A percentile compares a stretch with the other conserved stretches of the same genome.
These are phyloP conservation scores for Primulina tabacum DNA, from an alignment of 257 asterid genomes.

Conservation along the genomic window DNA sequence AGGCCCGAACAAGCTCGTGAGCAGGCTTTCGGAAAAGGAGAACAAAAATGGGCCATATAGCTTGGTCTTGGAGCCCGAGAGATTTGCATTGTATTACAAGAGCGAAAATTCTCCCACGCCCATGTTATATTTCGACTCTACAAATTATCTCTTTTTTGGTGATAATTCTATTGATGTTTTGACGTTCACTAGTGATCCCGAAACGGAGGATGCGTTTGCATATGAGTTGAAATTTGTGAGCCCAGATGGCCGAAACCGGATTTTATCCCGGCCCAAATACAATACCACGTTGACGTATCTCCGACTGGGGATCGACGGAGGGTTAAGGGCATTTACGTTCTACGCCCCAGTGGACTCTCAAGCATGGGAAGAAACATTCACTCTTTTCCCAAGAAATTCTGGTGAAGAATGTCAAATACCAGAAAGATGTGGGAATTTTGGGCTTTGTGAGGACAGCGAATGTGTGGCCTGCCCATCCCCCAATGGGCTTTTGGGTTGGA, in stretches of 20 bases:
- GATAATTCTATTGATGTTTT: neutral
- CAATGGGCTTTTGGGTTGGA: constrained; percentile 42
- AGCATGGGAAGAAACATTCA: constrained; percentile 34
- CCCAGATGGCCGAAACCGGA: neutral
- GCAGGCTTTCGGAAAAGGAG: constrained; percentile 21
- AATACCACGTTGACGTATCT: constrained; percentile 42
- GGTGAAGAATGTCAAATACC: constrained; percentile 36
- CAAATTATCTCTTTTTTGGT: neutral
- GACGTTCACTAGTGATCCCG: constrained; percentile 20
- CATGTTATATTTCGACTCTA: constrained; percentile 23
- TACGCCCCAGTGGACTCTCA: constrained; percentile 1
- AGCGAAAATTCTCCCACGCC: constrained; percentile 18
- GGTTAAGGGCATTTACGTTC: constrained; percentile 34
- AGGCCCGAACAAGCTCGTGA: constrained; percentile 31
- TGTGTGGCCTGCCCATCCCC: constrained; percentile 46
- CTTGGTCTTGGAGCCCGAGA: constrained; percentile 28
- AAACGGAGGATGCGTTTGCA: constrained; percentile 6
- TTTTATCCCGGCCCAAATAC: constrained; percentile 31
- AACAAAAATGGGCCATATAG: constrained; percentile 29
- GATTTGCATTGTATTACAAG: constrained; percentile 24
- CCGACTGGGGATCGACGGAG: constrained; percentile 46
- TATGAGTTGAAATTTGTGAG: constrained; percentile 15
- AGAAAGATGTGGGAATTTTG: constrained; percentile 34
- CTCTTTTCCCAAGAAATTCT: constrained; percentile 23
- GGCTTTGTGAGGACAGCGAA: constrained; percentile 43